phyloP scores from a whole-genome alignment of 163 green algal species.

The Scenedesmus sp. region DNA sequence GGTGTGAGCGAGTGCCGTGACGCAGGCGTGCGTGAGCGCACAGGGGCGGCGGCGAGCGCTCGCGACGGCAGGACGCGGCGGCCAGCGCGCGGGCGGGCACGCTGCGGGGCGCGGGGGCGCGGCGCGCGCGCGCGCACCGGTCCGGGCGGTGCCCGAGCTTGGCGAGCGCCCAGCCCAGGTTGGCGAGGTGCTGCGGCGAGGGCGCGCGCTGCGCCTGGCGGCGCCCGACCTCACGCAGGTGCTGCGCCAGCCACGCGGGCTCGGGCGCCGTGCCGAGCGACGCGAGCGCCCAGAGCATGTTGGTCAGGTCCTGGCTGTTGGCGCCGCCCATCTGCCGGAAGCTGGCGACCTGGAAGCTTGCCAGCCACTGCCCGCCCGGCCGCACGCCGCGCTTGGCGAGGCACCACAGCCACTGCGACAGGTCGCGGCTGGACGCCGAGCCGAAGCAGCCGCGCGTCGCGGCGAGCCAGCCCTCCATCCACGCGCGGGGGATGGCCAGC shows the following conservation, averaged over 20 bases:
- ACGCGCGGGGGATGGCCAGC: neutral
- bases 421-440: constrained; percentile 12
- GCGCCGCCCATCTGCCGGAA: constrained; percentile 21
- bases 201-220: constrained; percentile 13
- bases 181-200: constrained; percentile 30
- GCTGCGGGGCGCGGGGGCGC: too few relatives aligned
- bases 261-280: constrained; percentile 1
- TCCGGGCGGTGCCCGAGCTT: constrained; percentile 37
- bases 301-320: constrained; percentile 38
- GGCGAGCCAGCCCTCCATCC: constrained; percentile 36
- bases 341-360: constrained; percentile 34
- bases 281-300: constrained; percentile 41
- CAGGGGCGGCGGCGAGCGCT: too few relatives aligned
- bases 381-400: constrained; percentile 15
- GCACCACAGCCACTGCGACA: constrained; percentile 34
- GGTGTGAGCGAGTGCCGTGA: neutral
- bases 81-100: too few relatives aligned
- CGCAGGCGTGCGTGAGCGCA: too few relatives aligned
- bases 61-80: too few relatives aligned
- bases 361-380: constrained; percentile 30
- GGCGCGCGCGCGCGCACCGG: too few relatives aligned
- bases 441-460: constrained; percentile 13
- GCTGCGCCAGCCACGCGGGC: constrained; percentile 27
- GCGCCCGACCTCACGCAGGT: constrained; percentile 3
- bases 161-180: constrained; percentile 24